A percentile compares a stretch with the other conserved stretches of the same genome.
These are phyloP conservation scores for Staphylotrichum tortipilum DNA, from an alignment of 495 filamentous ascomycete species.

Conservation along the genomic window DNA sequence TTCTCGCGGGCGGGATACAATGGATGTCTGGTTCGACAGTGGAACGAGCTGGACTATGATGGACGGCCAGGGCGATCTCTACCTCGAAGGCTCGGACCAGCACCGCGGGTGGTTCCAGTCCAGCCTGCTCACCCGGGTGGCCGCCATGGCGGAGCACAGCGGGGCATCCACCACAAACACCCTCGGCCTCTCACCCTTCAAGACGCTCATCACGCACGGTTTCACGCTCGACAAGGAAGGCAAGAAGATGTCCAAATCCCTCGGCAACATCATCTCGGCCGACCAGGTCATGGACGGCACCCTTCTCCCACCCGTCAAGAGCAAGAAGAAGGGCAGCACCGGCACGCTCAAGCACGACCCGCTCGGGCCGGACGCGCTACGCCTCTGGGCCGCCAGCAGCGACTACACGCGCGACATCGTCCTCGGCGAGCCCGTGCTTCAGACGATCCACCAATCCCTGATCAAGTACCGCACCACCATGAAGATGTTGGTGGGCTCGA, in stretches of 20 bases:
- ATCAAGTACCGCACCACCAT: slow-evolving; percentile 80
- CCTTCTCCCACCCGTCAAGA: slow-evolving; percentile 41
- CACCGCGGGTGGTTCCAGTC: slow-evolving; percentile 99
- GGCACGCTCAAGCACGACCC: slow-evolving; percentile 27
- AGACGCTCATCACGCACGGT: slow-evolving; percentile 82
- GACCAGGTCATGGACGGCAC: slow-evolving; percentile 75
- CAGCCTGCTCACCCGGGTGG: slow-evolving; percentile 81
- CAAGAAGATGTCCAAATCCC: slow-evolving; percentile 96
- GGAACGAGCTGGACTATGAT: slow-evolving; percentile 83
- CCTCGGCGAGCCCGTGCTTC: slow-evolving; percentile 65
- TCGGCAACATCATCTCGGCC: slow-evolving; percentile 82
- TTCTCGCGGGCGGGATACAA: slow-evolving; percentile 82
- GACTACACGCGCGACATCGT: slow-evolving; percentile 85
- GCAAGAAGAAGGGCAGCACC: slow-evolving; percentile 29
- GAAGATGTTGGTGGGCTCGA: slow-evolving; percentile 77
- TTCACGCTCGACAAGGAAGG: slow-evolving; percentile 84
- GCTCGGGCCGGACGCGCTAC: slow-evolving; percentile 73
- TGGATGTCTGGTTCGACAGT: slow-evolving; percentile 99
- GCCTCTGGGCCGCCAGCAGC: slow-evolving; percentile 82
- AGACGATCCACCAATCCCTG: slow-evolving; percentile 61
- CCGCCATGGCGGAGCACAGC: slow-evolving; percentile 24
- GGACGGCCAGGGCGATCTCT: slow-evolving; percentile 66
- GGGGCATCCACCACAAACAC: slow-evolving; percentile 8
- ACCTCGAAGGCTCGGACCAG: slow-evolving; percentile 90
- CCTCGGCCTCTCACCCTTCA: slow-evolving; percentile 55